A percentile compares a stretch with the other conserved stretches of the same genome.
phyloP scores from a whole-genome alignment of 2,329 filamentous ascomycete species.

The Fusarium sp. region DNA sequence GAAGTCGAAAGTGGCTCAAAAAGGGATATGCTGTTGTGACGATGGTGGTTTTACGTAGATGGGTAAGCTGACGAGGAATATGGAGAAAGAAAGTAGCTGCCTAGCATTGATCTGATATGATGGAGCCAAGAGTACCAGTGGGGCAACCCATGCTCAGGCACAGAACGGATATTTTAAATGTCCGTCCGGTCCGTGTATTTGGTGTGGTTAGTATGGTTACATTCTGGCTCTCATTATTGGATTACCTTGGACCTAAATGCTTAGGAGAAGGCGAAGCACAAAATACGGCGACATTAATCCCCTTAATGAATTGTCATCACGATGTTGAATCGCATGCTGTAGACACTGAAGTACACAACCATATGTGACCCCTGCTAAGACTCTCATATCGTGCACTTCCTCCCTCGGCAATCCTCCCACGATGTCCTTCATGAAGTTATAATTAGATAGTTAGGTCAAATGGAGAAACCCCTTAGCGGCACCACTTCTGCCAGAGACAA shows the following conservation, averaged over 20 bases:
- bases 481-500: not conserved
- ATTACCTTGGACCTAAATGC: not conserved
- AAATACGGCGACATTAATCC: not conserved
- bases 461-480: not conserved
- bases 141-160: not conserved
- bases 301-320: not conserved
- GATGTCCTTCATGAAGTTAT: not conserved
- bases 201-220: not conserved
- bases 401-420: not conserved
- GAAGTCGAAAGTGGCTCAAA: not conserved
- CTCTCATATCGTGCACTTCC: not conserved
- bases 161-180: not conserved
- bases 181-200: not conserved
- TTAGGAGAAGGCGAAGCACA: not conserved
- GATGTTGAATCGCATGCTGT: not conserved
- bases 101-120: not conserved
- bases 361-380: not conserved
- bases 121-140: not conserved
- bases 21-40: not conserved
- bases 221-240: not conserved
- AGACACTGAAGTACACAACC: not conserved
- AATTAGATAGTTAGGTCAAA: no score
- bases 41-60: not conserved
- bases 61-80: not conserved
- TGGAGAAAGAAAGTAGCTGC: not conserved